Percentiles rank a stretch among this genome's conserved stretches.
phyloP scores from a whole-genome alignment of 768 basidiomycete species.

The Termitomyces sp. region DNA sequence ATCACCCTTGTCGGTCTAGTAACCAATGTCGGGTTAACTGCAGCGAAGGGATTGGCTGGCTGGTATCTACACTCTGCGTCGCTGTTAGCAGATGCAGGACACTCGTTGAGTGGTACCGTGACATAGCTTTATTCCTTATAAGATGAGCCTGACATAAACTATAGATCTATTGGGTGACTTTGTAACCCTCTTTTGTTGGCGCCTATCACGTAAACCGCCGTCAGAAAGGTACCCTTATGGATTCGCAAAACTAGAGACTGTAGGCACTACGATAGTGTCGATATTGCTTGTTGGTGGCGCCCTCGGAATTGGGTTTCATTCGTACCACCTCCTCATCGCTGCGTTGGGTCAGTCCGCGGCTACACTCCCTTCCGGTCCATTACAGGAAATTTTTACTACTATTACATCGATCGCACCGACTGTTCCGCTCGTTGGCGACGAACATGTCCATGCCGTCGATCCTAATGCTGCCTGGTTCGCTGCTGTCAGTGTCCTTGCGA shows the following conservation, averaged over 20 bases:
- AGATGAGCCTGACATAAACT: constrained; percentile 6
- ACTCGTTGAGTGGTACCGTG: constrained; percentile 73
- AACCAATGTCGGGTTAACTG: constrained; percentile 78
- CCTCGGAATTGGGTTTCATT: constrained; percentile 85
- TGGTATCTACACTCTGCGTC: constrained; percentile 89
- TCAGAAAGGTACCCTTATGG: constrained; percentile 80
- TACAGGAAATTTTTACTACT: constrained; percentile 59
- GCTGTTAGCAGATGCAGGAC: constrained; percentile 90
- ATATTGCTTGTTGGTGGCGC: constrained; percentile 82
- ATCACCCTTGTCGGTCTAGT: constrained; percentile 84
- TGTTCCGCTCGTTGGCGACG: constrained; percentile 50
- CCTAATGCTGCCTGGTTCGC: constrained; percentile 99
- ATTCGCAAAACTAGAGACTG: constrained; percentile 91
- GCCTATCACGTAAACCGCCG: constrained; percentile 76
- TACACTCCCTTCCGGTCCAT: constrained; percentile 57
- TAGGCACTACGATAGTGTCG: constrained; percentile 89
- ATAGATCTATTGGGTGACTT: constrained; percentile 85
- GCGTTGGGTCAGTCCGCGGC: constrained; percentile 63
- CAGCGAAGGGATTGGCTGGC: constrained; percentile 82
- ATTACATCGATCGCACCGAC: constrained; percentile 50
- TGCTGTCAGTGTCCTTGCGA: constrained; percentile 66
- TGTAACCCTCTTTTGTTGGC: constrained; percentile 87
- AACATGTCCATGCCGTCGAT: constrained; percentile 62
- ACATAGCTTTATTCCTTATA: constrained; percentile 21
- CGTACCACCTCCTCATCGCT: constrained; percentile 76